phyloP scores from a whole-genome alignment of 1,284 basidiomycete genomes.

The Omphalotus olearius region DNA sequence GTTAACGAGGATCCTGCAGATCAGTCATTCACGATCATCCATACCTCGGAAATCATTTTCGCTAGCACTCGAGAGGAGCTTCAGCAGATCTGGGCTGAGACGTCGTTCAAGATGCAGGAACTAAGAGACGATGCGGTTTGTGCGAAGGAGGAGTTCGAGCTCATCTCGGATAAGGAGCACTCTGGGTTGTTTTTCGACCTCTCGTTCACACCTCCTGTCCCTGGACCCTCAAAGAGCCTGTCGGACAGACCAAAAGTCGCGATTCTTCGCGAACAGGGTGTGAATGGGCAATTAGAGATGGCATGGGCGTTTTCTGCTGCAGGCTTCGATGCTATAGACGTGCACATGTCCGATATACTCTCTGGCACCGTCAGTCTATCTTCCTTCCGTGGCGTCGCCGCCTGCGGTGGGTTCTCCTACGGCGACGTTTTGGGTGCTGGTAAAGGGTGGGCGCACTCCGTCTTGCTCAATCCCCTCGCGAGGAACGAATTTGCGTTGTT shows the following conservation, averaged over 20 bases:
- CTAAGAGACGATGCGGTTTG: slow-evolving; percentile 81
- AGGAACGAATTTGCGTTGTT: slow-evolving; percentile 77
- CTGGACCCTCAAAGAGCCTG: slow-evolving; percentile 26
- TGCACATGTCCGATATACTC: slow-evolving; percentile 98
- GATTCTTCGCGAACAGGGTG: slow-evolving; percentile 96
- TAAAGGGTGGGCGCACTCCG: slow-evolving; percentile 96
- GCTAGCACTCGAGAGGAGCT: slow-evolving; percentile 64
- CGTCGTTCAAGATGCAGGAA: slow-evolving; percentile 88
- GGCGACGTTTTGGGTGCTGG: slow-evolving; percentile 98
- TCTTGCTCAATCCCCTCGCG: slow-evolving; percentile 76
- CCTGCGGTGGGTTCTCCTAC: slow-evolving; percentile 98
- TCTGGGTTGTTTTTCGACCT: slow-evolving; percentile 79
- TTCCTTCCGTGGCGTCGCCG: slow-evolving; percentile 84
- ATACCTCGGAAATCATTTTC: slow-evolving; percentile 56
- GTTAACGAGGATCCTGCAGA: slow-evolving; percentile 50
- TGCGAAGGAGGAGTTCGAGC: slow-evolving; percentile 80
- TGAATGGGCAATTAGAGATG: slow-evolving; percentile 99
- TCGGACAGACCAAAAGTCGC: slow-evolving; percentile 81
- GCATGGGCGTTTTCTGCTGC: slow-evolving; percentile 94
- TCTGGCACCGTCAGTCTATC: slow-evolving; percentile 60
- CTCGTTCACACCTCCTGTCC: slow-evolving; percentile 50
- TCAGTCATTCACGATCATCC: slow-evolving; percentile 62
- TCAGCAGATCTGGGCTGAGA: slow-evolving; percentile 91
- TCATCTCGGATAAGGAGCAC: slow-evolving; percentile 65
- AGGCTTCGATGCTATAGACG: slow-evolving; percentile 92